Evolutionary conservation across 1,139 yeast genomes (phyloP).

Genomic region (Citeromyces hawaiiensis): DNA sequence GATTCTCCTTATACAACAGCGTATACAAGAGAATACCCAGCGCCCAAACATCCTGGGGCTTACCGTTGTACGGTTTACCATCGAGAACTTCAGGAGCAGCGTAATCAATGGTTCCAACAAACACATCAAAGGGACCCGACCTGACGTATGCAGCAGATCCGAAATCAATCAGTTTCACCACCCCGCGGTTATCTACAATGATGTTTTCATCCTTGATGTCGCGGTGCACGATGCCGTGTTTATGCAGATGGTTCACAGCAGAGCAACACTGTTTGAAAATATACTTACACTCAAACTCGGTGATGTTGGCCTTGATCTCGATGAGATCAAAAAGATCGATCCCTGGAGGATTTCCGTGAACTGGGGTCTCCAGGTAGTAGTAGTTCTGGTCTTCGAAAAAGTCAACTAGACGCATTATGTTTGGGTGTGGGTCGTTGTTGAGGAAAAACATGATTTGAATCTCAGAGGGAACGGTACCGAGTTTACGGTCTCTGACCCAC

Average conservation of each 20-base stretch:
- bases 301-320: constrained; percentile 70
- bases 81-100: constrained; percentile 93
- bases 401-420: constrained; percentile 72
- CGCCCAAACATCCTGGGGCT: constrained; percentile 96
- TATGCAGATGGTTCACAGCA: constrained; percentile 71
- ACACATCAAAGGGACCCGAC: constrained; percentile 93
- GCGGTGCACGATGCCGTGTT: constrained; percentile 80
- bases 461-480: constrained; percentile 92
- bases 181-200: constrained; percentile 67
- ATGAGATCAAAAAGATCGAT: constrained; percentile 86
- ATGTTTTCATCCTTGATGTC: constrained; percentile 94
- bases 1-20: constrained; percentile 85
- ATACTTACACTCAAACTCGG: constrained; percentile 59
- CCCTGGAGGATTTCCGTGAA: constrained; percentile 80
- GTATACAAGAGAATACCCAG: constrained; percentile 84
- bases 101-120: constrained; percentile 93
- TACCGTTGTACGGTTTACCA: constrained; percentile 83
- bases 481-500: constrained; percentile 84
- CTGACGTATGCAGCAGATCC: constrained; percentile 87
- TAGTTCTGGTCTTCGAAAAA: constrained; percentile 85
- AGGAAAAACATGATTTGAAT: constrained; percentile 82
- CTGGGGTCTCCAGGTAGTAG: constrained; percentile 83
- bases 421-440: constrained; percentile 69
- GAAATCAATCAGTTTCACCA: constrained; percentile 81
- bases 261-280: constrained; percentile 72